Evolutionary conservation across 2,329 filamentous ascomycete species (phyloP), one percentile per base, ranked within the genome.

Genomic region (Cladosporium sp.): DNA sequence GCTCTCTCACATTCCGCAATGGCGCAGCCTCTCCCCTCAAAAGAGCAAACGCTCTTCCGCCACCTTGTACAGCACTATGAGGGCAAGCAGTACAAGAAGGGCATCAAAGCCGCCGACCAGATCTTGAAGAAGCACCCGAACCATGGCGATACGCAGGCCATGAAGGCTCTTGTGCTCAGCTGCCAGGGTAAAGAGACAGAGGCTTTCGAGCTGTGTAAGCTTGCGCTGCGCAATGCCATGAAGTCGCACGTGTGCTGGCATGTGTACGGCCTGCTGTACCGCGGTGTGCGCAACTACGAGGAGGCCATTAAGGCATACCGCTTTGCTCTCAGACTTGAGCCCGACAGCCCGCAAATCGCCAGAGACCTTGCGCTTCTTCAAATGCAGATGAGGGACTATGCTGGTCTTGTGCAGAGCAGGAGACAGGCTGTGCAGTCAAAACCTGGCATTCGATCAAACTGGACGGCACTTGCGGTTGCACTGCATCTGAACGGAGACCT

Each of bases 241-340:
- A 97, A 95, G 79, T 97, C 92, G 68, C 93, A 97, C 76, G 92
- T 99, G 68, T 97, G 92, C 80, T 99, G 94, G 94, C 95, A 99
- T 75, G 94, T 99, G 60, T 99, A 97, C 73, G 94, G 95, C 32
- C 77, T 99, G 65, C 82, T 99, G 51, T 97, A 96, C 77, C 87
- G 93, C 52, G 88, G 90, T 49, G 88, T 89, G 71, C 97, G 97
- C 82, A 97, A 99, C 76, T 97, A 95, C 68, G 94, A 97, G 74
- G 94, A 97, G 77, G 93, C 95, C 9, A 97, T 97, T 78, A 97
- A 97, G 80, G 95, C 94, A 58, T 99, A 99, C 80, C 95, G 96
- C 73, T 96, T 96, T 74, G 94, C 94, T 15, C 79, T 99, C 66
- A 87, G 85, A 71, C 83, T 97, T 60, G 94, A 99, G 70, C 93